Conservation (phyloP, 2,329 filamentous ascomycete genomes). For the Fusarium nurragi region DNA sequence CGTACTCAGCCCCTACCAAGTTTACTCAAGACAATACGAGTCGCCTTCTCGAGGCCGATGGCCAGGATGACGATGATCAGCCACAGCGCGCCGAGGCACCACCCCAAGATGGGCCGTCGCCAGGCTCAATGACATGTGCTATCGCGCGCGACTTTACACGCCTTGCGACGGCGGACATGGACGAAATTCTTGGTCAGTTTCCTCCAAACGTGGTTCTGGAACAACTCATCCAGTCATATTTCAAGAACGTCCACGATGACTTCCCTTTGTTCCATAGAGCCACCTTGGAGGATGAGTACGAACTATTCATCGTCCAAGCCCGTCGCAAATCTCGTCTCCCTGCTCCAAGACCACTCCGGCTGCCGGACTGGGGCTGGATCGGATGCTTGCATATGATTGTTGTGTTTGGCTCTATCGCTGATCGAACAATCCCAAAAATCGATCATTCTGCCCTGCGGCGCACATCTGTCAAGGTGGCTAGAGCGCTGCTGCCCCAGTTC, state of each 20-base stretch:
- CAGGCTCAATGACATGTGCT: constrained; percentile 42
- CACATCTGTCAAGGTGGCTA: constrained; percentile 17
- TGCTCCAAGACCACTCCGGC: constrained; percentile 10
- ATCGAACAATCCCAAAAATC: constrained; percentile 36
- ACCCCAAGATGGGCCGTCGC: constrained; percentile 37
- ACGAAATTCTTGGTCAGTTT: constrained; percentile 44
- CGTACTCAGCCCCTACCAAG: neutral
- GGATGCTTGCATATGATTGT: constrained; percentile 52
- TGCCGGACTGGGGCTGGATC: constrained; percentile 49
- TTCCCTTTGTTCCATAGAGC: constrained; percentile 51
- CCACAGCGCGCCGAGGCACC: neutral
- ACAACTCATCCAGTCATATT: constrained; percentile 48
- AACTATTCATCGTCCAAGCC: constrained; percentile 42
- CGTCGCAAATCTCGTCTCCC: constrained; percentile 3
- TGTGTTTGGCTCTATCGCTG: constrained; percentile 49
- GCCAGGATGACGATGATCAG: constrained; percentile 25
- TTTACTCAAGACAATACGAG: constrained; percentile 34
- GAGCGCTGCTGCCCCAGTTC: constrained; percentile 24
- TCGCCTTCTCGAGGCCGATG: constrained; percentile 30
- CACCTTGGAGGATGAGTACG: constrained; percentile 50
- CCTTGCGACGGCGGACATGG: constrained; percentile 40
- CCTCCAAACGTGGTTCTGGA: constrained; percentile 45
- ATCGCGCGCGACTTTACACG: constrained; percentile 45
- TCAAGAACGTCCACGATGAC: constrained; percentile 49
- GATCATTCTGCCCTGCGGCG: constrained; percentile 44